These are phyloP conservation scores for Leptoxyphium fumago DNA, from an alignment of 2,329 filamentous ascomycete genomes.

Conservation along the genomic window DNA sequence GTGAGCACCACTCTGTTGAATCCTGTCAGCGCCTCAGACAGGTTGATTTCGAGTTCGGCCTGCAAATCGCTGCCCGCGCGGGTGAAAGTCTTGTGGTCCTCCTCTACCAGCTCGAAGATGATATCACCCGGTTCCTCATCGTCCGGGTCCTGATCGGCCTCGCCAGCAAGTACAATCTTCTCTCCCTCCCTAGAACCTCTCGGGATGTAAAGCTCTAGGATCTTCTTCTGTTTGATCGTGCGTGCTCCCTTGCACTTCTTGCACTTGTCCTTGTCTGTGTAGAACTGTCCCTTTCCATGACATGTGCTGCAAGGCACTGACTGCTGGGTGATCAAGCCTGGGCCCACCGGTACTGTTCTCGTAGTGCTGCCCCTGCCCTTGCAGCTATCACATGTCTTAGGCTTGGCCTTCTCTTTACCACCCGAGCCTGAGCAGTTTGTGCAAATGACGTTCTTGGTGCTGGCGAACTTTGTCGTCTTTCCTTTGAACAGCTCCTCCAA, in stretches of 20 bases:
- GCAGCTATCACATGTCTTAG: slow-evolving; percentile 70
- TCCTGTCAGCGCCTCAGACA: slow-evolving; percentile 72
- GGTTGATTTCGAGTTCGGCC: slow-evolving; percentile 63
- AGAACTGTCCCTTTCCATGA: slow-evolving; percentile 69
- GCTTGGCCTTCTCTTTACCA: slow-evolving; percentile 81
- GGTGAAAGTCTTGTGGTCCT: slow-evolving; percentile 66
- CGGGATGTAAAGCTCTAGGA: slow-evolving; percentile 90
- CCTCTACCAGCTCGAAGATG: slow-evolving; percentile 73
- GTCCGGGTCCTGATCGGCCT: slow-evolving; percentile 84
- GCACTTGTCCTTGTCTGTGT: slow-evolving; percentile 93
- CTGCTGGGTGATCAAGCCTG: slow-evolving; percentile 71
- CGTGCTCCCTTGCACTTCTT: slow-evolving; percentile 96
- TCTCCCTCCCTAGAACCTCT: slow-evolving; percentile 69
- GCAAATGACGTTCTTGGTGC: slow-evolving; percentile 88
- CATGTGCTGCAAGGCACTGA: slow-evolving; percentile 71
- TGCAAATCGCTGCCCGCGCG: slow-evolving; percentile 73
- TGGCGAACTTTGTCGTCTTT: slow-evolving; percentile 93
- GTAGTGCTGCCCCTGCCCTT: slow-evolving; percentile 63
- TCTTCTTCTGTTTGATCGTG: slow-evolving; percentile 77
- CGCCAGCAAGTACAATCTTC: slow-evolving; percentile 76
- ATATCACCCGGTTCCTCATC: slow-evolving; percentile 86
- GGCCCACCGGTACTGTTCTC: slow-evolving; percentile 68
- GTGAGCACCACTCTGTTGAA: slow-evolving; percentile 84
- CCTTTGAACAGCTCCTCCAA: slow-evolving; percentile 96
- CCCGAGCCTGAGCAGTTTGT: slow-evolving; percentile 74